phyloP scores from a whole-genome alignment of 176 grass and related monocot genomes.

The Zea luxurians region DNA sequence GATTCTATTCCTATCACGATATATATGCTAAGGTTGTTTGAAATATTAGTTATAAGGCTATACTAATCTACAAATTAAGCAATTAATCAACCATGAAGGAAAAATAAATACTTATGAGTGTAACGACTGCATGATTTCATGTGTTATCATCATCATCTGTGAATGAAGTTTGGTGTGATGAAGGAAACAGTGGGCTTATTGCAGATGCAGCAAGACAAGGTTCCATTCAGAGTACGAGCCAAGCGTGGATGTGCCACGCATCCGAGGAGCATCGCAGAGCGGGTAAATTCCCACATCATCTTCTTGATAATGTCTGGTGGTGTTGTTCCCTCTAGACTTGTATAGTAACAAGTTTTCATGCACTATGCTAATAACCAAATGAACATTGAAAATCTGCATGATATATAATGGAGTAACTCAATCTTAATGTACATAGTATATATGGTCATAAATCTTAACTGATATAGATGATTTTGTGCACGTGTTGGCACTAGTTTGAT shows the following conservation, averaged over 20 bases:
- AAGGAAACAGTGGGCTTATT: slow-evolving; percentile 44
- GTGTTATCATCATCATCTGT: slow-evolving; percentile 2
- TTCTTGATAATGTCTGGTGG: not conserved
- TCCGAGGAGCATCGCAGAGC: slow-evolving; percentile 82
- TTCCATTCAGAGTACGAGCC: slow-evolving; percentile 69
- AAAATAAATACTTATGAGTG: not conserved
- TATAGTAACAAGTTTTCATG: not conserved
- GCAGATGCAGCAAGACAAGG: slow-evolving; percentile 66
- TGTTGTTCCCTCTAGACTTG: not conserved
- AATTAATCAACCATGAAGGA: not conserved
- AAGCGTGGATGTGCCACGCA: slow-evolving; percentile 85
- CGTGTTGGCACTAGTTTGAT: not conserved
- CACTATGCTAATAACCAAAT: not conserved
- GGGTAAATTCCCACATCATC: slow-evolving; percentile 46
- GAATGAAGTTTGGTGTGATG: slow-evolving; percentile 45
- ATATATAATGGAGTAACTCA: too few species aligned
- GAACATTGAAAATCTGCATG: not conserved
- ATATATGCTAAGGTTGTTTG: too few species aligned
- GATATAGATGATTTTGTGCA: slow-evolving; percentile 10
- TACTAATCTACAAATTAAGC: too few species aligned
- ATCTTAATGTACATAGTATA: not conserved
- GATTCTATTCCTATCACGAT: too few species aligned
- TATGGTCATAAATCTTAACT: not conserved
- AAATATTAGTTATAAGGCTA: too few species aligned
- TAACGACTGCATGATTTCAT: slow-evolving; percentile 14